These are phyloP conservation scores for Exophiala aquamarina DNA, from an alignment of 2,329 filamentous ascomycete species.

Conservation along the genomic window DNA sequence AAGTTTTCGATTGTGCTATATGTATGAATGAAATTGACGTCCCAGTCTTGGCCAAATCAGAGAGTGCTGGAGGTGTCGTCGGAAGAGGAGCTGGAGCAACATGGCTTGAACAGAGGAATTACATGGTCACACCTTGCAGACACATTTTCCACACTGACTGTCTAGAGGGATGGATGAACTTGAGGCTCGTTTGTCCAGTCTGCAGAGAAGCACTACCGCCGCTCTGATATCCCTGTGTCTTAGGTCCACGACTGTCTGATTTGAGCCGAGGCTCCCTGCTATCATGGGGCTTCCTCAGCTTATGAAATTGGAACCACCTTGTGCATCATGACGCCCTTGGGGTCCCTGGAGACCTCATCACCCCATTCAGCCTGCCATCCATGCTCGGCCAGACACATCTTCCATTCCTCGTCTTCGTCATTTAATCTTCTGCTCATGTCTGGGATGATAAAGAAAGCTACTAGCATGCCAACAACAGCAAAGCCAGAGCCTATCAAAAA, in stretches of 20 bases:
- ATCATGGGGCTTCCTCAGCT: no score
- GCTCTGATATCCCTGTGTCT: no score
- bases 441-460: constrained; percentile 48
- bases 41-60: constrained; percentile 65
- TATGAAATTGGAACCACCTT: no score
- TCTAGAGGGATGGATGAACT: constrained; percentile 94
- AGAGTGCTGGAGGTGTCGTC: constrained; percentile 49
- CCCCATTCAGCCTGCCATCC: constrained; percentile 4
- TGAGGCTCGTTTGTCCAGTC: constrained; percentile 89
- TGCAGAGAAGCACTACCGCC: constrained; percentile 88
- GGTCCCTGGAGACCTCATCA: constrained; percentile 2
- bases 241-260: no score
- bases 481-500: constrained; percentile 55
- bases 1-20: constrained; percentile 85
- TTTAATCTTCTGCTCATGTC: constrained; percentile 30
- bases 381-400: constrained; percentile 12
- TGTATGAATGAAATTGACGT: constrained; percentile 92
- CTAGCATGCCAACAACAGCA: constrained; percentile 46
- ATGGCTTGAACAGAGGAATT: constrained; percentile 75
- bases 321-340: not conserved
- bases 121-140: constrained; percentile 96
- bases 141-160: constrained; percentile 94
- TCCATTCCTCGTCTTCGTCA: not conserved
- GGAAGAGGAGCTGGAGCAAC: constrained; percentile 41
- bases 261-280: no score